Percentiles rank a stretch among this genome's conserved stretches.
These are phyloP conservation scores for Calonectria pteridis DNA, from an alignment of 2,329 filamentous ascomycete genomes.

Conservation along the genomic window DNA sequence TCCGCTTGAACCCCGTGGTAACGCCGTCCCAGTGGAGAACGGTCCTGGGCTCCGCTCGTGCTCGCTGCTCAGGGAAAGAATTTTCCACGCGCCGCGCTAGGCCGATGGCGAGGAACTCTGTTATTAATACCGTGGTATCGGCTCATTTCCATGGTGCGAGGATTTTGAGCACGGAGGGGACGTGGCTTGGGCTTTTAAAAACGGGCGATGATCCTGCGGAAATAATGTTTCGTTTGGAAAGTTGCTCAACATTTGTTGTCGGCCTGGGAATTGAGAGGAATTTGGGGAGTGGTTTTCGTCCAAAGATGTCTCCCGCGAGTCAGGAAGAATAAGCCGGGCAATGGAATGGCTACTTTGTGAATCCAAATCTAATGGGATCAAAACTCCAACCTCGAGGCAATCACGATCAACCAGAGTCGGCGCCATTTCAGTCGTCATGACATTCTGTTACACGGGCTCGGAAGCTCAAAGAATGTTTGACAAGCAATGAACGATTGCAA, in stretches of 20 bases:
- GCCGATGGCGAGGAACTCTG: not conserved
- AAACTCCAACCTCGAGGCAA: not conserved
- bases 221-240: not conserved
- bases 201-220: not conserved
- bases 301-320: not conserved
- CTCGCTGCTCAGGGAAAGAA: not conserved
- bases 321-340: too few species aligned
- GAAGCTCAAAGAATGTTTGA: not conserved
- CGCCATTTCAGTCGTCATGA: not conserved
- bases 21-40: conserved; percentile 21
- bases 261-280: not conserved
- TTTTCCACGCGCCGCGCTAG: not conserved
- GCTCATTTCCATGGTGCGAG: not conserved
- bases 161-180: not conserved
- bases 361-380: not conserved
- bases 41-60: not conserved
- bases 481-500: not conserved
- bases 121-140: conserved; percentile 8
- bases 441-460: not conserved
- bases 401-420: not conserved
- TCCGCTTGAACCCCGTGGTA: conserved; percentile 22
- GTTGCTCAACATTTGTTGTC: not conserved
- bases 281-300: not conserved
- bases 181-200: not conserved
- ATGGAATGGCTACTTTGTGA: not conserved